phyloP scores from a whole-genome alignment of 495 filamentous ascomycete species.

The Xylaria venustula region DNA sequence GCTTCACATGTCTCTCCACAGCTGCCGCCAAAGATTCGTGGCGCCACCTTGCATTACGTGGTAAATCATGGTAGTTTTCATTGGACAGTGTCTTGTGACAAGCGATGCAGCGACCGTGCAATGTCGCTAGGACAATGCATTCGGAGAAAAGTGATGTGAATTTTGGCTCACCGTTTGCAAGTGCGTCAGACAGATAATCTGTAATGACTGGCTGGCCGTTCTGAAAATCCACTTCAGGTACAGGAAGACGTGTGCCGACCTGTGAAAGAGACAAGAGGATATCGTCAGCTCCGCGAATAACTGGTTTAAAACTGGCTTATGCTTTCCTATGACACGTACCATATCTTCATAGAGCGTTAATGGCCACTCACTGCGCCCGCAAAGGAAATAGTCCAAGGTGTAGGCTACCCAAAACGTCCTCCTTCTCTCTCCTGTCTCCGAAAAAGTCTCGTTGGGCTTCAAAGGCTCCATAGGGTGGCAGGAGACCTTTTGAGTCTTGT shows the following conservation, averaged over 20 bases:
- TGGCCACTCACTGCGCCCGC: not conserved
- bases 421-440: not conserved
- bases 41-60: too few relatives aligned
- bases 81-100: too few relatives aligned
- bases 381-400: not conserved
- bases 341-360: not conserved
- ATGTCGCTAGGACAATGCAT: constrained; percentile 12
- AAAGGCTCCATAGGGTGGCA: too few relatives aligned
- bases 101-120: constrained; percentile 48
- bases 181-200: not conserved
- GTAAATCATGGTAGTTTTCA: too few relatives aligned
- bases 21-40: too few relatives aligned
- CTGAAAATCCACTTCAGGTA: not conserved
- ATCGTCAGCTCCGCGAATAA: too few relatives aligned
- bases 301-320: too few relatives aligned
- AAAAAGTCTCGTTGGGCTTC: not conserved
- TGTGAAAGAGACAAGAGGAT: not conserved
- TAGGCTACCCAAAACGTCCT: not conserved
- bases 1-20: too few relatives aligned
- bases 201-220: not conserved
- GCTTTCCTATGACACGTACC: too few relatives aligned
- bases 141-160: not conserved
- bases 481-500: too few relatives aligned
- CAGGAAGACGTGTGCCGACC: not conserved
- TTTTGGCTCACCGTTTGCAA: not conserved